These are phyloP conservation scores for Kregervanrija pseudodelftensis DNA, from an alignment of 805 yeast genomes.

Conservation along the genomic window DNA sequence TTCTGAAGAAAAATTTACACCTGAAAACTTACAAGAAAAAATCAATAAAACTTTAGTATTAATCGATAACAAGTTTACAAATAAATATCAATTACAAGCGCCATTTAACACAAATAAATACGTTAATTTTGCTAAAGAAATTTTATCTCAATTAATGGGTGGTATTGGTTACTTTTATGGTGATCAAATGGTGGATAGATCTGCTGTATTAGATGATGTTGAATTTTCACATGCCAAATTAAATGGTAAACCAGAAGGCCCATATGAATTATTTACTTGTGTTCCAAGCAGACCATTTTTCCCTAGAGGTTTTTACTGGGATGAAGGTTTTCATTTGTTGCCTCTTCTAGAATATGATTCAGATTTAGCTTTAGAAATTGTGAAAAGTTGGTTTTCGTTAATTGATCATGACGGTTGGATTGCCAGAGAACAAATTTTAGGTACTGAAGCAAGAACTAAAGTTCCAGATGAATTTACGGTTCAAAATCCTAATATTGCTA, in stretches of 20 bases:
- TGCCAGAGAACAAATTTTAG: slow-evolving; percentile 90
- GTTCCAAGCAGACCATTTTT: slow-evolving; percentile 92
- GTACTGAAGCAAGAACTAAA: slow-evolving; percentile 80
- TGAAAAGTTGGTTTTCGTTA: slow-evolving; percentile 79
- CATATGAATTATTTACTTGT: slow-evolving; percentile 66
- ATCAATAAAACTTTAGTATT: slow-evolving; percentile 27
- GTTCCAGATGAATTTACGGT: slow-evolving; percentile 80
- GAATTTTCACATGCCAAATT: slow-evolving; percentile 47
- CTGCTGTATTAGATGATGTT: slow-evolving; percentile 60
- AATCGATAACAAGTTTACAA: slow-evolving; percentile 48
- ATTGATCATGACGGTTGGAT: slow-evolving; percentile 95
- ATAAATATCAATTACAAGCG: slow-evolving; percentile 40
- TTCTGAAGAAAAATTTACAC: slow-evolving; percentile 33
- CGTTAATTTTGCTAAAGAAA: slow-evolving; percentile 61
- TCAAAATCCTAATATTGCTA: slow-evolving; percentile 86
- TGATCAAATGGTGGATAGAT: slow-evolving; percentile 71
- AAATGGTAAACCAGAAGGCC: slow-evolving; percentile 62
- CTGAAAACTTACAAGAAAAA: slow-evolving; percentile 30
- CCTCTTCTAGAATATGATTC: slow-evolving; percentile 79
- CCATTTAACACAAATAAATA: slow-evolving; percentile 46
- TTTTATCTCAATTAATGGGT: slow-evolving; percentile 77
- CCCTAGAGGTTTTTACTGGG: slow-evolving; percentile 98
- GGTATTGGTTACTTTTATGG: slow-evolving; percentile 90
- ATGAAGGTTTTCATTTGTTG: slow-evolving; percentile 90
- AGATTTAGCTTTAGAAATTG: slow-evolving; percentile 70